These are phyloP conservation scores for Trichoderma oligosporum DNA, from an alignment of 2,329 filamentous ascomycete genomes.

Conservation along the genomic window DNA sequence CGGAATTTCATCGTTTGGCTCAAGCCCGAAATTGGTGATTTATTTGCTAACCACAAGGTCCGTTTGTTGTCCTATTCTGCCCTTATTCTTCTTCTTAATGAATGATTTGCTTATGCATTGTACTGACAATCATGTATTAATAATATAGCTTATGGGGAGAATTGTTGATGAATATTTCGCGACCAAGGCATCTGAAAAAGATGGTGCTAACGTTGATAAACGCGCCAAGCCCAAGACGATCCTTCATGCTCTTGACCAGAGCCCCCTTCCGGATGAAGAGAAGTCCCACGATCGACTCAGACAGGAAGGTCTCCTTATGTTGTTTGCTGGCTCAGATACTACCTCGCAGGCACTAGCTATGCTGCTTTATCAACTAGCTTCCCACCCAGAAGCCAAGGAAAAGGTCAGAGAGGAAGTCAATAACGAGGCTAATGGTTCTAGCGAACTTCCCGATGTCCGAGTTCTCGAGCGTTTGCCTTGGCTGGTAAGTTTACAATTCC, in stretches of 20 bases:
- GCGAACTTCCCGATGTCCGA: constrained; percentile 19
- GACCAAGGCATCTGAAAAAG: not conserved
- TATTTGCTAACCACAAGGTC: not conserved
- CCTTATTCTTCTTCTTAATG: not conserved
- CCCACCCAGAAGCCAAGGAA: constrained; percentile 28
- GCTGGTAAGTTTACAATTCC: constrained; percentile 28
- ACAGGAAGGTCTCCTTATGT: constrained; percentile 31
- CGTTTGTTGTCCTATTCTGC: not conserved
- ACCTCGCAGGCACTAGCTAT: constrained; percentile 33
- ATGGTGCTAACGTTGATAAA: not conserved
- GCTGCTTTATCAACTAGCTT: constrained; percentile 35
- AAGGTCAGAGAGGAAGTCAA: constrained; percentile 35
- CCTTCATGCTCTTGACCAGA: not conserved
- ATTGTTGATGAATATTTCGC: not conserved
- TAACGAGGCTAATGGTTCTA: not conserved
- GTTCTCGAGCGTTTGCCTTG: constrained; percentile 36
- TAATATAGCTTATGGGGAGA: not conserved
- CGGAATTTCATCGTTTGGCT: not conserved
- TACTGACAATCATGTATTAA: not conserved
- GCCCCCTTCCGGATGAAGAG: not conserved
- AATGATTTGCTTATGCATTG: not conserved
- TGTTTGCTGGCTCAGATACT: constrained; percentile 38
- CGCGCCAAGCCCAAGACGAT: not conserved
- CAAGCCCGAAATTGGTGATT: not conserved
- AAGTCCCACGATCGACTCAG: constrained; percentile 2